These are phyloP conservation scores for Xanthoconium separans DNA, from an alignment of 1,284 basidiomycete genomes.

Conservation along the genomic window DNA sequence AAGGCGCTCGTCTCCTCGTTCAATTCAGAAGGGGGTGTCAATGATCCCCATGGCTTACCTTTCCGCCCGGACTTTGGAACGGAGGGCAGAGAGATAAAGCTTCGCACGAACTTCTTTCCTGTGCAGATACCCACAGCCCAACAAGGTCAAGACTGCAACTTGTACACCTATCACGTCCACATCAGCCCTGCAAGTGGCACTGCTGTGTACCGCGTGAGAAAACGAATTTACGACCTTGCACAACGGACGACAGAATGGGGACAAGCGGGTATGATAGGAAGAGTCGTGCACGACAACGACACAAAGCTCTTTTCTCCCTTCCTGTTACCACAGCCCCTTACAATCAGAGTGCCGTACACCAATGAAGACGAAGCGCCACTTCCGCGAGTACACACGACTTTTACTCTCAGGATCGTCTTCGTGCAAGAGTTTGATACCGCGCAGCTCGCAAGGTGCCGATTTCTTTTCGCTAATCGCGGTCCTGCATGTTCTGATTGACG, in stretches of 20 bases:
- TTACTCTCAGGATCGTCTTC: background rate
- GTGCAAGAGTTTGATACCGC: background rate
- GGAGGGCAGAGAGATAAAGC: background rate
- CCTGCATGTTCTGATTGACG: background rate
- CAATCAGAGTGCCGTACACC: background rate
- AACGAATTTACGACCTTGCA: background rate
- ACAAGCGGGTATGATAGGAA: background rate
- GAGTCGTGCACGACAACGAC: background rate
- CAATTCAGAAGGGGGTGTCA: background rate
- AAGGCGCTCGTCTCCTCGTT: background rate
- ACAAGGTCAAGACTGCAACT: background rate
- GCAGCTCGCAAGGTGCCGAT: background rate
- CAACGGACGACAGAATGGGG: background rate
- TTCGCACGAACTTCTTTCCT: constrained; percentile 1
- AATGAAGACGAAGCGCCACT: background rate
- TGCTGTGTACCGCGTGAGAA: background rate
- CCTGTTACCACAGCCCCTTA: background rate
- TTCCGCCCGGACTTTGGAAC: constrained; percentile 2
- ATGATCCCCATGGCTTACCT: background rate
- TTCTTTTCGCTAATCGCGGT: background rate
- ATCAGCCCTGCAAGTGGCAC: background rate
- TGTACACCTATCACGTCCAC: background rate
- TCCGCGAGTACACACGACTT: background rate
- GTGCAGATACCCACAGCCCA: background rate
- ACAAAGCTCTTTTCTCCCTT: background rate